phyloP scores from a whole-genome alignment of 768 basidiomycete species.

The Tylopilus rubrobrunneus region DNA sequence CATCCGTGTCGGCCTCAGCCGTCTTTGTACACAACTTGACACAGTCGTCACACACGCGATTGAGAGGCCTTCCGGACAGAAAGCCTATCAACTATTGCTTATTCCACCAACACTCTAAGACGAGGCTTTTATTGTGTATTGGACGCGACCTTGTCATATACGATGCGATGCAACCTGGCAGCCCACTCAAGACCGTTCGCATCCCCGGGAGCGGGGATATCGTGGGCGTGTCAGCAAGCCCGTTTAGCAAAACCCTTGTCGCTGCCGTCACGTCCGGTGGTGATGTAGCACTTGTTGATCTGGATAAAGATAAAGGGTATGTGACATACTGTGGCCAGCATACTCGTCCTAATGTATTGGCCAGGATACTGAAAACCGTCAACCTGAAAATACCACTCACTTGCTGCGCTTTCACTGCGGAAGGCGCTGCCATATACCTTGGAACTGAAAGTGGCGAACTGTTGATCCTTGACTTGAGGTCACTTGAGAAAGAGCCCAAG shows the following conservation, averaged over 20 bases:
- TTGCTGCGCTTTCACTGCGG: slow-evolving; percentile 62
- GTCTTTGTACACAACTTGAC: slow-evolving; percentile 61
- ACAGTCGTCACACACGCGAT: slow-evolving; percentile 47
- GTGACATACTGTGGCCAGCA: slow-evolving; percentile 12
- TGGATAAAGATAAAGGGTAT: slow-evolving; percentile 74
- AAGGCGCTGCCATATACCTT: slow-evolving; percentile 62
- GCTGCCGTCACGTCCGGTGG: slow-evolving; percentile 55
- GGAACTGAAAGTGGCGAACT: slow-evolving; percentile 64
- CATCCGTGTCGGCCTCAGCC: slow-evolving; percentile 48
- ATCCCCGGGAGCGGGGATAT: slow-evolving; percentile 52
- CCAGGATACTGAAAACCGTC: slow-evolving; percentile 58
- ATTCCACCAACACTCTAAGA: slow-evolving; percentile 64
- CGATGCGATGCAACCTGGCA: slow-evolving; percentile 56
- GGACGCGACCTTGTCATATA: slow-evolving; percentile 56
- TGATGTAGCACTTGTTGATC: slow-evolving; percentile 55
- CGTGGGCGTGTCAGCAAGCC: slow-evolving; percentile 56
- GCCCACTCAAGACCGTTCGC: slow-evolving; percentile 49
- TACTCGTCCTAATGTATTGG: neutral
- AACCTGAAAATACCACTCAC: slow-evolving; percentile 51
- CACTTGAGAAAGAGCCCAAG: slow-evolving; percentile 63
- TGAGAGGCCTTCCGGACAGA: slow-evolving; percentile 48
- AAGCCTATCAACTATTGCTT: slow-evolving; percentile 44
- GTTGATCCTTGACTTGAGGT: slow-evolving; percentile 60
- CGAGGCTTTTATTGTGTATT: slow-evolving; percentile 52
- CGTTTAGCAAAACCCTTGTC: slow-evolving; percentile 72